phyloP scores from a whole-genome alignment of 225 moss, liverwort and hornwort genomes.

The Sphagnum tenellum region DNA sequence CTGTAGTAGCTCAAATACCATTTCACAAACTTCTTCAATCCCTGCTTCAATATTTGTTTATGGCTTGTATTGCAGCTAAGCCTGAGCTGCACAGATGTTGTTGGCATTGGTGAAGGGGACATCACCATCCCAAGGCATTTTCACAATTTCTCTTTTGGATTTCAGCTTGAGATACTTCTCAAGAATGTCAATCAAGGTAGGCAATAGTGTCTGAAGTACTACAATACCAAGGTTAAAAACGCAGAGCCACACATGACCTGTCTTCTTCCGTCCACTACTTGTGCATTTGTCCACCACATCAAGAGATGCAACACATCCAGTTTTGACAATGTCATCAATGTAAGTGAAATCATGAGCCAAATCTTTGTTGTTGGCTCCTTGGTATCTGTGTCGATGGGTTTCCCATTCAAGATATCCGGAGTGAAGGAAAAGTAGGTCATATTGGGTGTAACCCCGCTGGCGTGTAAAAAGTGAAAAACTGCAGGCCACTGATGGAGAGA shows the following conservation, averaged over 20 bases:
- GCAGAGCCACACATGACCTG: slow-evolving; percentile 1
- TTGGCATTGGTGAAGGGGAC: slow-evolving; percentile 5
- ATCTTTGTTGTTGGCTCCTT: no score
- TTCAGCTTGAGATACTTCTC: not conserved
- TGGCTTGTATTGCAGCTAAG: slow-evolving; percentile 2
- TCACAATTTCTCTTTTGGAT: slow-evolving; percentile 1
- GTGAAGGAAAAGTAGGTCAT: not conserved
- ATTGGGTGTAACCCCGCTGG: no score
- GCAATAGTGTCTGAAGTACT: not conserved
- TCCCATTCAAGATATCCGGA: no score
- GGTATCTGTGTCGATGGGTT: no score
- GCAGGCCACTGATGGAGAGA: no score
- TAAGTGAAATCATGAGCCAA: no score
- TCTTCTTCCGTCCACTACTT: slow-evolving; percentile 2
- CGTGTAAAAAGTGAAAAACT: no score
- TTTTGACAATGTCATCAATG: no score
- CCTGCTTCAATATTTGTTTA: not conserved
- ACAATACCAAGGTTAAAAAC: not conserved
- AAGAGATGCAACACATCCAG: no score
- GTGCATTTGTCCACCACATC: not conserved
- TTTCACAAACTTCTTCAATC: no score
- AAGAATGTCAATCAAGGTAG: slow-evolving; percentile 3
- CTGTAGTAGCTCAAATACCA: no score
- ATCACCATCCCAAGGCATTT: slow-evolving; percentile 2
- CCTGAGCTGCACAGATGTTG: not conserved